Evolutionary conservation across 495 filamentous ascomycete species (phyloP), one percentile per base, ranked within the genome.

Genomic region (Rusavskia elegans): DNA sequence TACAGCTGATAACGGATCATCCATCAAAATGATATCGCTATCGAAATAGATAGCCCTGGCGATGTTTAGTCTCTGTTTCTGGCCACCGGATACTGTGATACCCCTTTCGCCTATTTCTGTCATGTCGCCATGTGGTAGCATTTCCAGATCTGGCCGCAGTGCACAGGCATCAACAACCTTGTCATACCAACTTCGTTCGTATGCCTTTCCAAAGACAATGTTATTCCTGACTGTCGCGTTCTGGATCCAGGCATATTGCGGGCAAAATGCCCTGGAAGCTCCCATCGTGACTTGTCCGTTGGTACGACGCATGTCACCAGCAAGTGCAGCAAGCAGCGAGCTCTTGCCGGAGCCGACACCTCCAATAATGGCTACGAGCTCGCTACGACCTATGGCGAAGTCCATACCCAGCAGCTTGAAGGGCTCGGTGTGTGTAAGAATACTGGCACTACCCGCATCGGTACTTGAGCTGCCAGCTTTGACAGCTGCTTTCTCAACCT

Each of bases 241-340:
- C 60, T 96, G 89, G 45, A 98, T 96, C 92, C 92, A 98, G 3
- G 92, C 85, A 61, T 92, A 94, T 60, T 98, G 92, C 0, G 92
- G 88, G 58, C 92, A 98, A 58, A 93, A 95, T 0, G 89, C 85
- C 48, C 89, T 69, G 2, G 78, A 79, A 2, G 85, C 85, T 45
- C 89, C 87, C 50, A 95, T 69, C 5, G 74, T 74, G 6, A 95
- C 73, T 36, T 75, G 70, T 1, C 92, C 92, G 13, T 68, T 66
- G 0, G 85, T 92, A 61, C 80, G 78, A 19, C 89, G 75, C 92
- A 98, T 98, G 57, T 98, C 89, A 29, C 92, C 89, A 2, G 89
- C 90, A 41, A 97, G 66, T 6, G 92, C 89, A 46, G 87, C 85
- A 2, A 98, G 79, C 21, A 98, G 69, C 1, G 90, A 95, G 52